Percentiles rank a stretch among this genome's conserved stretches.
Evolutionary conservation across 2,329 filamentous ascomycete species (phyloP).

Genomic region (Trichoderma atrobrunneum): DNA sequence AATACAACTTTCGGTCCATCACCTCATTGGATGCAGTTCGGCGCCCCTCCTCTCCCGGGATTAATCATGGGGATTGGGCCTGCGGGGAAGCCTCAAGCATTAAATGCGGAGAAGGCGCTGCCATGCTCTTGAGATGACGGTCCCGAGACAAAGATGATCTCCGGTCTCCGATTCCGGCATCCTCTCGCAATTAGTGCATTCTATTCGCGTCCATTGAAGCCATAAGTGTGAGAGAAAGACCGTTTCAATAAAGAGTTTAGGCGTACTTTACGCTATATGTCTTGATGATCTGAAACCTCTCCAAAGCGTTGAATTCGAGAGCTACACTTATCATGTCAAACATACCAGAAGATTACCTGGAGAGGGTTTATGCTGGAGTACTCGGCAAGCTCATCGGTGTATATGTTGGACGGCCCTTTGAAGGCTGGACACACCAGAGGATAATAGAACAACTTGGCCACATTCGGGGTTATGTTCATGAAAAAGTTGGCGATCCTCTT

Average conservation of each 20-base stretch:
- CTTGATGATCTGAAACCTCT: background rate
- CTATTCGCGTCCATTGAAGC: background rate
- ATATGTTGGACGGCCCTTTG: constrained; percentile 38
- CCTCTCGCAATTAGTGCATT: background rate
- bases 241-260: background rate
- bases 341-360: constrained; percentile 29
- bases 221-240: background rate
- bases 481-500: constrained; percentile 27
- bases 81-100: background rate
- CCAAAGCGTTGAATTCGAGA: background rate
- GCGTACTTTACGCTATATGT: background rate
- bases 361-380: constrained; percentile 38
- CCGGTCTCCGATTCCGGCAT: background rate
- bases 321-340: background rate
- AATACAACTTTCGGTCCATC: background rate
- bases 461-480: constrained; percentile 35
- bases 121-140: background rate
- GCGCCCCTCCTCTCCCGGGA: background rate
- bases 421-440: constrained; percentile 36
- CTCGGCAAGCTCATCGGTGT: constrained; percentile 40
- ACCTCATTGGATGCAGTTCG: background rate
- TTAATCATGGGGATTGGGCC: background rate
- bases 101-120: background rate
- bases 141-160: background rate
- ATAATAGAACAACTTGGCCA: constrained; percentile 33